Base-by-base conservation (phyloP, 805 yeast species). In the Spathaspora girioi region DNA sequence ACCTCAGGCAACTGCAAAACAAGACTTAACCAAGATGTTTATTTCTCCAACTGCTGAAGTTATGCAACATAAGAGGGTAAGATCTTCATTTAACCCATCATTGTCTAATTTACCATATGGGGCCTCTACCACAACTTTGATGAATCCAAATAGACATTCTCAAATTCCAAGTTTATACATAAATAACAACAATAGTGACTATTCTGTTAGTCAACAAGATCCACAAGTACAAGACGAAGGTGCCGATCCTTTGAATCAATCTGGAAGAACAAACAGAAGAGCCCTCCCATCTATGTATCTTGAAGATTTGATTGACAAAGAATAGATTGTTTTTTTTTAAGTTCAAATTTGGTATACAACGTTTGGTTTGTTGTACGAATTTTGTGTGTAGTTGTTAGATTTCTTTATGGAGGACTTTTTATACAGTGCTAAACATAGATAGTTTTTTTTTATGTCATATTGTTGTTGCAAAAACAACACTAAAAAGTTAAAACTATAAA, bases 11-110 rank as follows among this genome's bases (percentile, higher is more conserved):
- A 64, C 75, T 0, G 57, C 73, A 11, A 68, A 69, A 51, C 68
- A 70, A 49, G 80, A 76, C 54, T 66, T 71, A 57, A 75, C 79
- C 38, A 71, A 63, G 49, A 75, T 85, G 79, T 89, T 86, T 66
- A 80, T 87, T 49, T 87, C 94, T 2, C 96, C 96, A 32, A 89
- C 96, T 0, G 84, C 84, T 15, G 90, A 87, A 59, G 86, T 84
- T 15, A 79, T 84, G 80, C 73, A 73, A 50, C 78, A 77, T 58
- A 73, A 69, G 58, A 66, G 73, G 43, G 64, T 60, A 31, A 60
- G 62, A 45, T 63, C 73, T 4, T 52, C 61, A 44, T 54, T 54
- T 47, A 59, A 53, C 26, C 47, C 47, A 17, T 61, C 68, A 7
- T 53, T 55, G 3, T 43, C 59, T 14, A 57, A 55, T 43, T 48